Base-by-base conservation (phyloP, 768 basidiomycete species). In the Lactifluus pinguis region DNA sequence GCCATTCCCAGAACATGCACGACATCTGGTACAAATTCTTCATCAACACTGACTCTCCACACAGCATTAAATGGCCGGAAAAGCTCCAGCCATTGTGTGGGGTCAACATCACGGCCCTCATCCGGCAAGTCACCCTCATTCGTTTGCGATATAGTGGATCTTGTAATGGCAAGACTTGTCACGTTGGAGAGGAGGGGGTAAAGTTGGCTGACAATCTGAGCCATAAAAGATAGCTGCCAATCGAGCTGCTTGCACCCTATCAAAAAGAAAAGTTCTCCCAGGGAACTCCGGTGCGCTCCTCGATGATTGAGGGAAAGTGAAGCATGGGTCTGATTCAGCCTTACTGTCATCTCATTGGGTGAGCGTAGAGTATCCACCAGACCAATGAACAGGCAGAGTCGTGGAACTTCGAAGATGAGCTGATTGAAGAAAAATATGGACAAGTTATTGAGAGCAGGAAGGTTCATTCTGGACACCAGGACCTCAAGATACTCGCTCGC, bases 401-500 rank as follows among this genome's bases (percentile, higher is more conserved):
- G 58, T 30, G 59, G 53, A 4, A 60, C 32, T 17, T 60, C 47
- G 15, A 54, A 41, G 45, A 32, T 2, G 21, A 34, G 52, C 13
- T 47, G 30, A 19, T 53, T 59, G 52, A 14, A 39, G 17, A 59
- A 48, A 25, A 4, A 17, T 36, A 59, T 14, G n/a, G 29, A 34
- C 6, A 44, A 11, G 13, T 17, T 6, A 4, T 32, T 21, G 29
- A 59, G 52, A 10, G n/a, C 45, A 6, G 59, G 59, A 21, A 49
- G 55, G 19, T 41, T 15, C 6, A 53, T 41, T 41, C 38, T 44
- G 2, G 38, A 10, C 30, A 42, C 50, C 6, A 61, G 19, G 29
- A 10, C 51, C 29, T 62, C 61, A 10, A 62, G 38, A 36, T 53
- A 57, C 21, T 57, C 61, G 21, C 30, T 53, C 9, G 13, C 9